Evolutionary conservation across 2,329 filamentous ascomycete species (phyloP), one percentile per base, ranked within the genome.

Genomic region (Nigrograna mackinnonii): DNA sequence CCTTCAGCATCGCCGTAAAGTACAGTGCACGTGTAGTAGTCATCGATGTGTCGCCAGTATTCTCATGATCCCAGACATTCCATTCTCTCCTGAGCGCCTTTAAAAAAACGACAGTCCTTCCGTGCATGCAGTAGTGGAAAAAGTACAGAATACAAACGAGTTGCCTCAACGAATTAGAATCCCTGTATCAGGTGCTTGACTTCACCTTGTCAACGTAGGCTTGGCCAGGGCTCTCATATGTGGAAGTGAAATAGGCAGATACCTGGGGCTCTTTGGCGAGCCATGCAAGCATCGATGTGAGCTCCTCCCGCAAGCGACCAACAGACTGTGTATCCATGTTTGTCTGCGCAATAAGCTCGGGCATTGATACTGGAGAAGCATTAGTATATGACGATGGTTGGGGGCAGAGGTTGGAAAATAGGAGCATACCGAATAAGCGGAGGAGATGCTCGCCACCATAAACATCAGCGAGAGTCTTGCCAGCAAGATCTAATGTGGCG

Each of bases 271-370:
- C 64, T 55, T 86, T 87, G 45, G 85, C 82, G 41, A 99, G 77
- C 90, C 91, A 99, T 40, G 83, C 79, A 9, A 86, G 89, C 69
- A 99, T 85, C 69, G 91, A 92, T 54, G 83, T 80, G 13, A 99
- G 79, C 67, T 99, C 94, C 59, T 96, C 90, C 11, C 91, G 86
- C 19, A 97, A 82, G 35, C 91, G 87, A 49, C 86, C 87, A 31
- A 96, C 89, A 2, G 91, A 91, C 66, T 95, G 91, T 39, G 86
- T 79, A 62, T 97, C 94, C 91, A 99, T 96, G 71, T 97, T 97
- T 39, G 94, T 99, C 67, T 99, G 94, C 4, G 91, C 91, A 49
- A 97, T 85, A 30, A 97, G 83, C 64, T 99, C 94, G 1, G 94
- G 92, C 56, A 97, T 84, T 1, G 87, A 87, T 3, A 95, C 92